These are phyloP conservation scores for Plectranthus barbatus DNA, from an alignment of 257 asterid species.

Conservation along the genomic window DNA sequence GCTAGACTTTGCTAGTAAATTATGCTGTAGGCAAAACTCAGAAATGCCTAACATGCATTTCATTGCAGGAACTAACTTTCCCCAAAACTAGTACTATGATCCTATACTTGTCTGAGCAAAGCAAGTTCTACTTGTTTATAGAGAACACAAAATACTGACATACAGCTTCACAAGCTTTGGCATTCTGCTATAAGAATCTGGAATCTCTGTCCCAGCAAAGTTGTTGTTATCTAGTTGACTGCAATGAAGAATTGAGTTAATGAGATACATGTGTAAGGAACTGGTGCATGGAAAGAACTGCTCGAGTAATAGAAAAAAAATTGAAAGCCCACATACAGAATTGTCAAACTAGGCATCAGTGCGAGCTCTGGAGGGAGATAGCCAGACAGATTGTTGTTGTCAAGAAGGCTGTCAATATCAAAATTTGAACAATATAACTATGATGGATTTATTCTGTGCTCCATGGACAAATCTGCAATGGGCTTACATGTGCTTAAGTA, in stretches of 20 bases:
- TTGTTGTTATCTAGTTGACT: slow-evolving; percentile 49
- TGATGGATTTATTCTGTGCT: neutral
- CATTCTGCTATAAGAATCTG: slow-evolving; percentile 27
- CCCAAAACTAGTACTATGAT: too few relatives aligned
- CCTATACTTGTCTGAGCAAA: too few relatives aligned
- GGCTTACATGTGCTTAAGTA: slow-evolving; percentile 41
- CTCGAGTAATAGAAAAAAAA: slow-evolving; percentile 2
- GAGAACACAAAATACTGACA: neutral
- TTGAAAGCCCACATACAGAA: slow-evolving; percentile 20
- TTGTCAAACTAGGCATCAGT: slow-evolving; percentile 28
- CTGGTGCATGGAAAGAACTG: neutral
- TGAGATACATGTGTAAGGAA: neutral
- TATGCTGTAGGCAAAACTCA: too few relatives aligned
- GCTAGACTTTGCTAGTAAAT: too few relatives aligned
- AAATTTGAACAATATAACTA: neutral
- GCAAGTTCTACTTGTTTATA: too few relatives aligned
- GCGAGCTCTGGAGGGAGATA: slow-evolving; percentile 46
- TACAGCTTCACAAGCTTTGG: slow-evolving; percentile 37
- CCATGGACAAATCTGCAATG: neutral
- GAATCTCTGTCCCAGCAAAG: slow-evolving; percentile 41
- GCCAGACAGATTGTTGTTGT: slow-evolving; percentile 61
- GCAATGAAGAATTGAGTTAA: neutral
- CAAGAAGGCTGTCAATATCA: slow-evolving; percentile 34
- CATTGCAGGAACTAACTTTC: too few relatives aligned
- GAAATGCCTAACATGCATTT: too few relatives aligned